Base-by-base conservation (phyloP, 208 protist genomes). In the Acanthamoeba castellanii region DNA sequence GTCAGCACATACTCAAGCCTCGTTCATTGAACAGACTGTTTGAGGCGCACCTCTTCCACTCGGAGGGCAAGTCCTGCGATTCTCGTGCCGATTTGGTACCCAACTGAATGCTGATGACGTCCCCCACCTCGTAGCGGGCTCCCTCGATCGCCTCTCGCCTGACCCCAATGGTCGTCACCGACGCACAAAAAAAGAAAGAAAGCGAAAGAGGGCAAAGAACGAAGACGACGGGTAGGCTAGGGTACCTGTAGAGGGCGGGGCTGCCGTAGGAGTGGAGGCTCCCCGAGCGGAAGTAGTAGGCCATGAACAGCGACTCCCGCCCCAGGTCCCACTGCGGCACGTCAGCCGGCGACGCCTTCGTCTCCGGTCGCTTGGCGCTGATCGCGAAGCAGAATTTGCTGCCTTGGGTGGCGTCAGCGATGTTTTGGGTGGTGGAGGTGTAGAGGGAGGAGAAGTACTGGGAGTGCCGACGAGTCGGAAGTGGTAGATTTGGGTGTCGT, bases 221-320 rank as follows among this genome's bases (percentile, higher is more conserved):
- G 30, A 27, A 47, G 18, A 81, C 14, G 22, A 22, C 66, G 6
- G 30, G 32, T 11, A 34, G 61, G 9, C 1, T 68, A 1, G 20
- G 9, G 72, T 81, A 81, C 72, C 72, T 5, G 72, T 81, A 81
- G 37, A 81, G 72, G 3, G 72, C 72, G 34, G 72, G 72, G 22
- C 72, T 81, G 34, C 72, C 72, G n/a, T 81, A 81, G 72, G 72
- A 81, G 72, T 81, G 72, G 22, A 81, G 72, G 72, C 72, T 81
- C 9, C 72, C 72, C 32, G 72, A 81, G 14, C 72, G 72, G 20
- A 81, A 81, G 72, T 81, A 81, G 34, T 81, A 81, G 30, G 72
- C 72, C 34, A 81, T 81, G 72, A 81, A 81, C 22, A 81, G 32
- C 30, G 72, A 81, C 34, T 81, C 72, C 1, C 72, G 72, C n/a